Evolutionary conservation across 495 filamentous ascomycete genomes (phyloP), one percentile per base, ranked within the genome.

Genomic region (Podospora pseudoanserina): DNA sequence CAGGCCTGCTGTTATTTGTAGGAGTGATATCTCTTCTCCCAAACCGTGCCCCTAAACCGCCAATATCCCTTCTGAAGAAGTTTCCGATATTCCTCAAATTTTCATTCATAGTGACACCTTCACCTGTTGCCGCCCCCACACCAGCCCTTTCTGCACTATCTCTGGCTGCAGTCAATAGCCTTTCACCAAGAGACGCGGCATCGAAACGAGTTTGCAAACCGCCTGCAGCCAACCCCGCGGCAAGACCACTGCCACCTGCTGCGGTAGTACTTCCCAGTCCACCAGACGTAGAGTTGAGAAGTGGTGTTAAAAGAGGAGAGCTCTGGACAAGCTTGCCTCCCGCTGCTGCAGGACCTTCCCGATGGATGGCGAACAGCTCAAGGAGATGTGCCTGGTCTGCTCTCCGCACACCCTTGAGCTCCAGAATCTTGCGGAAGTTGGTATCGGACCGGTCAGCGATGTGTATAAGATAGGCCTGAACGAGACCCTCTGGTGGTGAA

Each of bases 371-470:
- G 81, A 97, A 98, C 3, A 99, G 82, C 74, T 99, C 95, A 49
- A 96, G 81, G 5, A 99, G 88, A 66, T 89, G 85, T 11, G 87
- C 79, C 72, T 98, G 94, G 68, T 98, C 94, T 69, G 85, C 84
- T 68, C 90, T 91, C 71, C 91, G 86, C 68, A 97, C 90, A 66
- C 92, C 92, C 74, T 97, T 96, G 69, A 97, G 85, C 60, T 99
- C 95, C 53, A 99, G 89, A 67, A 99, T 91, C 79, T 97, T 97
- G 70, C 90, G 88, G 87, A 99, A 99, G 82, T 99, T 99, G 68
- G 89, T 86, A 76, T 97, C 92, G 77, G 90, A 93, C 61, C 87
- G 86, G 81, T 97, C 93, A 72, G 89, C 92, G 70, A 98, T 93
- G 79, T 97, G 92, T 75, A 96, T 92, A 39, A 98, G 88, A 78